Conservation (phyloP, 2,329 filamentous ascomycete species). For the Aspergillus uvarum region DNA sequence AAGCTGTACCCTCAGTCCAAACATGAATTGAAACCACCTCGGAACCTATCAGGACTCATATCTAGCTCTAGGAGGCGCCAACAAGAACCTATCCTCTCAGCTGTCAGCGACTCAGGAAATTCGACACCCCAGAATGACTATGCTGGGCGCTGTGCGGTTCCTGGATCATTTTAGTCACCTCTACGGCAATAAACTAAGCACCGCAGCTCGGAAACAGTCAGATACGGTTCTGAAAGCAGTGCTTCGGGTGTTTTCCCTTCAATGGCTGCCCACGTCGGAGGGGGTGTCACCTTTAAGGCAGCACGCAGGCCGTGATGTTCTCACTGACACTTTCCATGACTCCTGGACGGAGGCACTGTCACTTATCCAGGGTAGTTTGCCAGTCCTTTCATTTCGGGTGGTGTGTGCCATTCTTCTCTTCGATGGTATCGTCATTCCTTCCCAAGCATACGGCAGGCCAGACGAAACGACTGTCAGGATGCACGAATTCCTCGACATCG, state of each 20-base stretch:
- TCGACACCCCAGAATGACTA: too few species aligned
- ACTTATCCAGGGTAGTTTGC: conserved; percentile 6
- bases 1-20: too few species aligned
- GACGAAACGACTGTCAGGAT: not conserved
- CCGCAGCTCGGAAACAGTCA: conserved; percentile 14
- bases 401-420: conserved; percentile 24
- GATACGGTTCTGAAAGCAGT: conserved; percentile 22
- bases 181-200: conserved; percentile 21
- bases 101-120: too few species aligned
- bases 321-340: conserved; percentile 17
- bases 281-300: not conserved
- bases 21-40: too few species aligned
- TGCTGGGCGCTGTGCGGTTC: conserved; percentile 21
- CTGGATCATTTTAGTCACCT: conserved; percentile 26
- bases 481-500: conserved; percentile 18
- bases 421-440: conserved; percentile 22
- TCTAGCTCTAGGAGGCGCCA: too few species aligned
- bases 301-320: not conserved
- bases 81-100: too few species aligned
- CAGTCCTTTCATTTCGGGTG: conserved; percentile 22
- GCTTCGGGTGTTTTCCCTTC: conserved; percentile 19
- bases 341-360: conserved; percentile 19
- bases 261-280: conserved; percentile 17
- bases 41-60: too few species aligned
- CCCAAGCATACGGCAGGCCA: conserved; percentile 3